Evolutionary conservation across 768 basidiomycete genomes (phyloP), one percentile per base, ranked within the genome.

Genomic region (Mycena maculata): DNA sequence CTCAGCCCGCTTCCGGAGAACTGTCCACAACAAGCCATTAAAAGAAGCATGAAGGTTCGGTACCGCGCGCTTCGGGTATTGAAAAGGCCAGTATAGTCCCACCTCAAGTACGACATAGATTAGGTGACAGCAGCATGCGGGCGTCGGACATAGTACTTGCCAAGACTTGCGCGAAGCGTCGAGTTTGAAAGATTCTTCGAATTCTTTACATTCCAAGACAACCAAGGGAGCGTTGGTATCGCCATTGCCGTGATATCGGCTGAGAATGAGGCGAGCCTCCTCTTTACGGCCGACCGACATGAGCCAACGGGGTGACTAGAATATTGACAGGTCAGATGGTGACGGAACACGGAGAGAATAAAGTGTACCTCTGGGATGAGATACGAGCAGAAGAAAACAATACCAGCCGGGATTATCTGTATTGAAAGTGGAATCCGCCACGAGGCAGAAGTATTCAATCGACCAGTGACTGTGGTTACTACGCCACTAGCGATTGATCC

Each of bases 101-200:
- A 84, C 82, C 82, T 83, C 49, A 13, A 42, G 13, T 20, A 22
- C 31, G 12, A 49, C 50, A 22, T n/a, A 31, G n/a, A n/a, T n/a
- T n/a, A n/a, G n/a, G 39, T 20, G 27, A 57, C 22, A 64, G 30
- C n/a, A n/a, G 25, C 28, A 23, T 18, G 15, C 31, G 30, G 33
- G 38, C 30, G 10, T 3, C 53, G 20, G 58, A 28, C 28, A 27
- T 18, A 47, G 22, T 27, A 66, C 84, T 71, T 73, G 85, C 87
- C 87, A 88, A 53, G 84, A 78, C 73, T 88, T 88, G 72, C 87
- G 86, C 16, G 86, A 84, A 16, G 84, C 88, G 69, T 86, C 82
- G 8, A 83, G 67, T 44, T 79, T 76, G 57, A 88, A 82, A 11
- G 81, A 76, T 67, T 87, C 86, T 63, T 86, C 82, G 70, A 84